Percentiles rank a stretch among this genome's conserved stretches.
Conservation (phyloP, 352 stramenopile genomes). For the Pythium rishiriense region DNA sequence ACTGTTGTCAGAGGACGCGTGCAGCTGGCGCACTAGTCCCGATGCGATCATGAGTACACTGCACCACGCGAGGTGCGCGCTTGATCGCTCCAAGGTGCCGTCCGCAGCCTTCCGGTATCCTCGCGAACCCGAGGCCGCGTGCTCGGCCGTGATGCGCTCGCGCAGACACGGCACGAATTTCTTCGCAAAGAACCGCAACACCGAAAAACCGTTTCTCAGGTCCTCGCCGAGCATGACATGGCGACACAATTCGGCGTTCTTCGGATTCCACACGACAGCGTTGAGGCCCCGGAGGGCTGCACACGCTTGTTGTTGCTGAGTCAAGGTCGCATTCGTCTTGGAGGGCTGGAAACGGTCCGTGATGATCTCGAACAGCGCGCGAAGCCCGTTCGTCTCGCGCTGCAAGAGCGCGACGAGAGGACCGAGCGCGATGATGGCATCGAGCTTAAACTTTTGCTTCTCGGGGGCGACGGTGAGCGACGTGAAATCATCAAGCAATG, state of each 20-base stretch:
- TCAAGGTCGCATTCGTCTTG: conserved; percentile 7
- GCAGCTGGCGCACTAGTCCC: conserved; percentile 19
- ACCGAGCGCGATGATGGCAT: conserved; percentile 36
- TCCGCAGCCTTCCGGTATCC: conserved; percentile 36
- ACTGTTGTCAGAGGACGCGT: not conserved
- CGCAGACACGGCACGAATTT: conserved; percentile 47
- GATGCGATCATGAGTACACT: conserved; percentile 37
- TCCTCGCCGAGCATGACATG: conserved; percentile 40
- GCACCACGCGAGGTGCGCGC: conserved; percentile 64
- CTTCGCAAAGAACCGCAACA: conserved; percentile 53
- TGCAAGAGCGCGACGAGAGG: conserved; percentile 48
- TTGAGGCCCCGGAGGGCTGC: conserved; percentile 45
- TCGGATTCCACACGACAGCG: conserved; percentile 54
- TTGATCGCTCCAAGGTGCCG: conserved; percentile 32
- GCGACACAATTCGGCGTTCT: conserved; percentile 51
- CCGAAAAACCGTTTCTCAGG: conserved; percentile 9
- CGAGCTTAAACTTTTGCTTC: conserved; percentile 41
- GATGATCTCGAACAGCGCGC: conserved; percentile 53
- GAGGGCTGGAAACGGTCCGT: conserved; percentile 42
- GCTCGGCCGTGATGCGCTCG: conserved; percentile 44
- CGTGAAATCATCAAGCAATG: conserved; percentile 54
- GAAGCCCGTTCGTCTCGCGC: conserved; percentile 54
- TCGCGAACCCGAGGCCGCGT: conserved; percentile 28
- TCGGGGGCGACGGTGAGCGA: conserved; percentile 20
- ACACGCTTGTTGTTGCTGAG: conserved; percentile 43